Percentiles rank a stretch among this genome's conserved stretches.
Evolutionary conservation across 345 rosid genomes (phyloP).

Genomic region (Nasturtium officinale): DNA sequence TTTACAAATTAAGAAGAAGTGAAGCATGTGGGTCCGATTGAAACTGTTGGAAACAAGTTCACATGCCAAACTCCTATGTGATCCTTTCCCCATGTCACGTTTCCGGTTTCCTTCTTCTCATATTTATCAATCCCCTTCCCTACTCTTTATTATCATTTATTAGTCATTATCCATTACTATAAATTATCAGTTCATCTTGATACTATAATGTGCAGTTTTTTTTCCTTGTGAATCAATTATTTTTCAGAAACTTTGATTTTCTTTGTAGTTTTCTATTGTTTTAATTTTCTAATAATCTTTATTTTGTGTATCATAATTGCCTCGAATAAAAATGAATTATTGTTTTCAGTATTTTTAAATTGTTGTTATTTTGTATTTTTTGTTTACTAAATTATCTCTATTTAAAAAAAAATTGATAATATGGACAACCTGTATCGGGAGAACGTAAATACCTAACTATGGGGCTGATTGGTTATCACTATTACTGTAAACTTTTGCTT

Average conservation of each 20-base stretch:
- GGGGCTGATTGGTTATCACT: too few relatives aligned
- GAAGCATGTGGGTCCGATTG: neutral
- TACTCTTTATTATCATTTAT: conserved; percentile 17
- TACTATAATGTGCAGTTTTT: neutral
- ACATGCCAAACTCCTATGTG: conserved; percentile 2
- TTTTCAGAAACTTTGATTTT: neutral
- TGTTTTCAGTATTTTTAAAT: too few relatives aligned
- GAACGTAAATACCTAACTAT: too few relatives aligned
- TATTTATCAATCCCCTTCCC: neutral
- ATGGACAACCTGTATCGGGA: too few relatives aligned
- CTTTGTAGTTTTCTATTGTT: neutral
- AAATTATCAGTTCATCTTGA: neutral
- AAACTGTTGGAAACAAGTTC: conserved; percentile 1
- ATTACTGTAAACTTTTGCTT: too few relatives aligned
- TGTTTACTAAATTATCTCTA: too few relatives aligned
- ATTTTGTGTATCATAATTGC: too few relatives aligned
- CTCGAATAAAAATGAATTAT: too few relatives aligned
- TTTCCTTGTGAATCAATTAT: neutral
- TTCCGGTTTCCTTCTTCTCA: neutral
- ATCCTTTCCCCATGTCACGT: neutral
- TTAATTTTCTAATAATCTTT: too few relatives aligned
- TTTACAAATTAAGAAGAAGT: neutral
- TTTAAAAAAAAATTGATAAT: too few relatives aligned
- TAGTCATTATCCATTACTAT: neutral
- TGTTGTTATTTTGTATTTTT: too few relatives aligned